Percentiles rank a stretch among this genome's conserved stretches.
These are phyloP conservation scores for Willaertia magna DNA, from an alignment of 208 protist genomes.

Conservation along the genomic window DNA sequence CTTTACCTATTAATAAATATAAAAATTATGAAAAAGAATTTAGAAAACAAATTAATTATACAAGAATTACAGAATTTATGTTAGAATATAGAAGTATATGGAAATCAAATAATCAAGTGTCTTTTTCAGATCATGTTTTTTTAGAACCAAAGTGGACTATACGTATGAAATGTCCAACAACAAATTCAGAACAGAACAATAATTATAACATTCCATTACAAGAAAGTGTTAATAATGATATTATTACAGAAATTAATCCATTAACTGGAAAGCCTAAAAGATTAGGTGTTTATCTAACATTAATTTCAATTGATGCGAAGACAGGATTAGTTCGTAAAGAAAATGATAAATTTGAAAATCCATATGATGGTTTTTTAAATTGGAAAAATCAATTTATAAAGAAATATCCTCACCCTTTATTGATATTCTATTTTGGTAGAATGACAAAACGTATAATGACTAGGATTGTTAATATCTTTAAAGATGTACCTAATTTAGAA, in stretches of 20 bases:
- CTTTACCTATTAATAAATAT: too few species aligned
- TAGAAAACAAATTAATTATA: too few species aligned
- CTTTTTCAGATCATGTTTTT: not conserved
- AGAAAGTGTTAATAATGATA: too few species aligned
- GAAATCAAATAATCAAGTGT: not conserved
- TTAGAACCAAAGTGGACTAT: not conserved
- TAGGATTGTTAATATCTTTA: too few species aligned
- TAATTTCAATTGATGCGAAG: not conserved
- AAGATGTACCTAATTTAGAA: not conserved
- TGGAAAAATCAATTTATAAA: not conserved
- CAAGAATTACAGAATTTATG: not conserved
- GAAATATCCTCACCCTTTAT: not conserved
- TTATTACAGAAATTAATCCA: not conserved
- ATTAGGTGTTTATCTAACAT: not conserved
- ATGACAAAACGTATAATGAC: not conserved
- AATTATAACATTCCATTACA: too few species aligned
- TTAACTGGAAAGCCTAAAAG: not conserved
- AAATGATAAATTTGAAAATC: too few species aligned
- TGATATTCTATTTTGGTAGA: not conserved
- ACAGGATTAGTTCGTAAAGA: too few species aligned
- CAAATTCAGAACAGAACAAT: too few species aligned
- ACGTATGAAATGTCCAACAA: not conserved
- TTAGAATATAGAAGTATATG: not conserved
- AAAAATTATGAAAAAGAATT: too few species aligned
- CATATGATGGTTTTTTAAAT: not conserved